Evolutionary conservation across 495 filamentous ascomycete species (phyloP).

Genomic region (Hypoxylon lenormandii): DNA sequence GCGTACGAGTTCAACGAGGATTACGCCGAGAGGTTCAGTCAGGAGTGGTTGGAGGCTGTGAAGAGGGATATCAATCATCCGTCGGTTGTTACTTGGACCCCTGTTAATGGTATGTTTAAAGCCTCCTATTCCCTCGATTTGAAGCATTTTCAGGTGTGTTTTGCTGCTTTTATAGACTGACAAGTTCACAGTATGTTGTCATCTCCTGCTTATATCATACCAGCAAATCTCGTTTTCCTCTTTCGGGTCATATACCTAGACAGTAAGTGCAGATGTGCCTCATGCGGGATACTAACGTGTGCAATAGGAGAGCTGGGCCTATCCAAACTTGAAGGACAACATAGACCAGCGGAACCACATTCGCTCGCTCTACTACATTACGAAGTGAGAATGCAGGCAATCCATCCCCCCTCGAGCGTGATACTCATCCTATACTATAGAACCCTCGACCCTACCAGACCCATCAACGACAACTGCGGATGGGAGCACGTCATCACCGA

Average conservation of each 20-base stretch:
- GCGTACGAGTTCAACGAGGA: conserved; percentile 64
- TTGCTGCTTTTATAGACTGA: conserved; percentile 10
- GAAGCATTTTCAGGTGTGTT: not conserved
- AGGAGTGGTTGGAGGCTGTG: conserved; percentile 69
- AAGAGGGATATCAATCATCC: conserved; percentile 71
- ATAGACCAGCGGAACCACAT: conserved; percentile 69
- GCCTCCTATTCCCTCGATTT: no score
- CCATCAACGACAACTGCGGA: conserved; percentile 74
- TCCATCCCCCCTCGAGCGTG: conserved; percentile 1
- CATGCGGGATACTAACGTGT: conserved; percentile 11
- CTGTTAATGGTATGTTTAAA: conserved; percentile 60
- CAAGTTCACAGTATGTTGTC: conserved; percentile 26
- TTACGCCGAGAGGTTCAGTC: conserved; percentile 64
- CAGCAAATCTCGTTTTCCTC: not conserved
- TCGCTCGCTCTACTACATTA: conserved; percentile 68
- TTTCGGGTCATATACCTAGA: not conserved
- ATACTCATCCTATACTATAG: conserved; percentile 38
- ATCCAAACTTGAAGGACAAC: conserved; percentile 62
- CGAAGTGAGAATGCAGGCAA: conserved; percentile 60
- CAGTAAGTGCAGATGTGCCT: not conserved
- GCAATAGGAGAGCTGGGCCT: conserved; percentile 68
- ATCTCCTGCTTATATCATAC: not conserved
- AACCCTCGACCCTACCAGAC: conserved; percentile 67
- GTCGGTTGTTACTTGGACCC: conserved; percentile 71
- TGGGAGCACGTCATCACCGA: conserved; percentile 72